Evolutionary conservation across 2,329 filamentous ascomycete genomes (phyloP).

Genomic region (Alternaria ventricosa): DNA sequence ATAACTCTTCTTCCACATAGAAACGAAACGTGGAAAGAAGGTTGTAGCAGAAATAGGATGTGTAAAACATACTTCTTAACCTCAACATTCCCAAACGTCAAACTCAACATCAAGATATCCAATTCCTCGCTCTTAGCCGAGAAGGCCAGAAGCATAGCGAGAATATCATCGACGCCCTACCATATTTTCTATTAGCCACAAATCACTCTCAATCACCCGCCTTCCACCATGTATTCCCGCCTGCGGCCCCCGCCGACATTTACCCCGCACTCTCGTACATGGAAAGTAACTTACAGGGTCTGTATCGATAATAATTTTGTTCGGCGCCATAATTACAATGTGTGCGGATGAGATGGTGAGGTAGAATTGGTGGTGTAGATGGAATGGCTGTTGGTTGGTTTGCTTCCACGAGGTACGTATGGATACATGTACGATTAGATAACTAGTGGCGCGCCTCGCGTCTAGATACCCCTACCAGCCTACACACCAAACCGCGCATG

Average conservation of each 20-base stretch:
- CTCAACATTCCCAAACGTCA: conserved; percentile 94
- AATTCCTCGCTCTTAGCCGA: conserved; percentile 82
- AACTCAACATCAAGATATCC: conserved; percentile 82
- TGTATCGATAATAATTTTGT: conserved; percentile 90
- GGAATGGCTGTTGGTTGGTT: not conserved
- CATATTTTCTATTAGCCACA: too few species aligned
- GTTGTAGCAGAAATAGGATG: too few species aligned
- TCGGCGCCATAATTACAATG: conserved; percentile 44
- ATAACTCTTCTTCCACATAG: too few species aligned
- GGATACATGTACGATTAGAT: conserved; percentile 28
- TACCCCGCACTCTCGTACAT: conserved; percentile 11
- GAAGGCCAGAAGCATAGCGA: conserved; percentile 86
- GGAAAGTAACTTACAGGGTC: conserved; percentile 70
- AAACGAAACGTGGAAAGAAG: too few species aligned
- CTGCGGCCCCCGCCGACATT: not conserved
- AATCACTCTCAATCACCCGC: not conserved
- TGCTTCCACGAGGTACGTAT: not conserved
- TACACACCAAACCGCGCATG: conserved; percentile 17
- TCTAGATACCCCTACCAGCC: not conserved
- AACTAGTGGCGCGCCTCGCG: conserved; percentile 15
- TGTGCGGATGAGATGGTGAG: not conserved
- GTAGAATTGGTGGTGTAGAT: conserved; percentile 23
- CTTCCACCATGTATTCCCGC: too few species aligned
- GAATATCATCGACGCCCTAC: conserved; percentile 84
- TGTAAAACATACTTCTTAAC: conserved; percentile 71